A percentile compares a stretch with the other conserved stretches of the same genome.
Evolutionary conservation across 768 basidiomycete species (phyloP).

Genomic region (Tulasnella sp.): DNA sequence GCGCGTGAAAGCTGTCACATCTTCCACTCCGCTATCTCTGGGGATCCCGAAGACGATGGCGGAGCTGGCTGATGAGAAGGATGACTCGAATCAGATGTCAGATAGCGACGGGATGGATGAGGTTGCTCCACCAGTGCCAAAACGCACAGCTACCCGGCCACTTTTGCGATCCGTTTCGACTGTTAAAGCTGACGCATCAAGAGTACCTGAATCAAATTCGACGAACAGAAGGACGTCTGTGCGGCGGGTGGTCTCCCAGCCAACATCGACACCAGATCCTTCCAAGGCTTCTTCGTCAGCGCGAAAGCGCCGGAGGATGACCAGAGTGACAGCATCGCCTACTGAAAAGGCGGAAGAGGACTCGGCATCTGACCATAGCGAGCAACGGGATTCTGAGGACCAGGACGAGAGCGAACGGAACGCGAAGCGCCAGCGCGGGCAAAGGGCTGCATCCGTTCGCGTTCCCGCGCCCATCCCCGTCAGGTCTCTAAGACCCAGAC

Average conservation of each 20-base stretch:
- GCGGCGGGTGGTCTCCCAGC: not conserved
- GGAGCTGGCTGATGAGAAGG: constrained; percentile 4
- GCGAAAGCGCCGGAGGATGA: not conserved
- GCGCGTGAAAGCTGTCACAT: not conserved
- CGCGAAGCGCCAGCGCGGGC: not conserved
- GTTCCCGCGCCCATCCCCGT: constrained; percentile 26
- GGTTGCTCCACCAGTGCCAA: not conserved
- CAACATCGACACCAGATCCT: not conserved
- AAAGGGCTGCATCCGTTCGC: not conserved
- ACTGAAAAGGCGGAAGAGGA: not conserved
- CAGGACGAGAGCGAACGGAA: constrained; percentile 19
- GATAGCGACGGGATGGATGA: not conserved
- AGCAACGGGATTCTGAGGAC: constrained; percentile 19
- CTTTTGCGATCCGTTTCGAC: no score
- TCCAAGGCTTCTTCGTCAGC: not conserved
- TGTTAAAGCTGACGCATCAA: not conserved
- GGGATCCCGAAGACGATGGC: constrained; percentile 6
- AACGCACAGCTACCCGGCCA: not conserved
- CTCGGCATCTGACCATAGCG: constrained; percentile 12
- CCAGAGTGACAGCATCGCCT: not conserved
- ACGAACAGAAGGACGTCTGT: not conserved
- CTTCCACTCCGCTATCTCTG: not conserved
- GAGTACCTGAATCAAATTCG: not conserved
- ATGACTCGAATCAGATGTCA: not conserved
- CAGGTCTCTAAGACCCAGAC: constrained; percentile 50